phyloP scores from a whole-genome alignment of 495 filamentous ascomycete genomes.

The Aspergillus baeticus region DNA sequence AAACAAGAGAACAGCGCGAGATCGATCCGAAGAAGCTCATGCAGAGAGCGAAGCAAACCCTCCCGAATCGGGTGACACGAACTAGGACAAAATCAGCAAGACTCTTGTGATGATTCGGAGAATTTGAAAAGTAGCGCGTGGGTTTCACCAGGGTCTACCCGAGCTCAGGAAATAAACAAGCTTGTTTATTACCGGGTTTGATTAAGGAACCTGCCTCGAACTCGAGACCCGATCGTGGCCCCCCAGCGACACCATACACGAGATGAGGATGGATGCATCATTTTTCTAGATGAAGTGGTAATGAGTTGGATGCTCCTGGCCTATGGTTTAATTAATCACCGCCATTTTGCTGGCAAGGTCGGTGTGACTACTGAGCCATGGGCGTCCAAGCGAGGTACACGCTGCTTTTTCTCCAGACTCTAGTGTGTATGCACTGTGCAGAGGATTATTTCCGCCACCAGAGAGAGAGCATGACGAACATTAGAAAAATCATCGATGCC shows the following conservation, averaged over 20 bases:
- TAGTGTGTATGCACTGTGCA: background rate
- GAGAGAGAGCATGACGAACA: background rate
- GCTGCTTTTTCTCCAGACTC: background rate
- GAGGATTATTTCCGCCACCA: background rate
- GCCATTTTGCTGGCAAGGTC: background rate
- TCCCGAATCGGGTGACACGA: background rate
- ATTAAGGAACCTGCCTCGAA: constrained; percentile 10
- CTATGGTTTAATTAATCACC: background rate
- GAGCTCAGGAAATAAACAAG: background rate
- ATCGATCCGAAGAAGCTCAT: background rate
- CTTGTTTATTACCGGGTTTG: constrained; percentile 4
- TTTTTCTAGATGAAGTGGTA: constrained; percentile 10
- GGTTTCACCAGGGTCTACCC: constrained; percentile 3
- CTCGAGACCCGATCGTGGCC: constrained; percentile 15
- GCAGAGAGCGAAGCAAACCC: background rate
- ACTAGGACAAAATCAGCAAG: constrained; percentile 11
- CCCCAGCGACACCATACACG: constrained; percentile 9
- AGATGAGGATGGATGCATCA: constrained; percentile 22
- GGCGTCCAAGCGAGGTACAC: background rate
- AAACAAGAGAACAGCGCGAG: background rate
- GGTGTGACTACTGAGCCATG: background rate
- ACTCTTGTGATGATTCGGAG: constrained; percentile 4
- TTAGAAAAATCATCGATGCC: background rate
- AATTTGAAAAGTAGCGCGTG: constrained; percentile 14
- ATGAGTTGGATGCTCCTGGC: background rate